Evolutionary conservation across 179 eudicot species (phyloP).

Genomic region (Beta corolliflora): DNA sequence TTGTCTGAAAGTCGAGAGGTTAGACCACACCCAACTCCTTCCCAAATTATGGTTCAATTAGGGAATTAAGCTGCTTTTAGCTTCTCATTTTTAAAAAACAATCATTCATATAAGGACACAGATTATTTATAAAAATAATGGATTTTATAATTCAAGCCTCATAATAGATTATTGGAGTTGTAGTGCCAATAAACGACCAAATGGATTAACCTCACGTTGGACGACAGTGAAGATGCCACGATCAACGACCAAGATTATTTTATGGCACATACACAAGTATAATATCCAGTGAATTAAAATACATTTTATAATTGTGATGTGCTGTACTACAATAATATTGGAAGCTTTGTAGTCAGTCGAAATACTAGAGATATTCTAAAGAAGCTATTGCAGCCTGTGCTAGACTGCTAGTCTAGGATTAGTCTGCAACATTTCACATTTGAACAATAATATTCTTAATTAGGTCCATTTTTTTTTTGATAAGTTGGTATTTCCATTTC

Average conservation of each 20-base stretch:
- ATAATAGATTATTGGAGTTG: background rate
- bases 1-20: too few species aligned
- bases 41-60: too few species aligned
- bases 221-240: background rate
- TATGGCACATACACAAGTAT: background rate
- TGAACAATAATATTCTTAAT: too few species aligned
- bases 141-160: background rate
- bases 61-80: too few species aligned
- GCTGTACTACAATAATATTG: too few species aligned
- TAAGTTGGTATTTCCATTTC: too few species aligned
- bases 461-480: too few species aligned
- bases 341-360: background rate
- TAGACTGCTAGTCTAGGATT: background rate
- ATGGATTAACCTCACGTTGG: slow-evolving; percentile 18
- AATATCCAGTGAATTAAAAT: background rate
- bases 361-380: background rate
- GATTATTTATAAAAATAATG: background rate
- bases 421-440: background rate
- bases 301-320: background rate
- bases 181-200: background rate
- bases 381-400: too few species aligned
- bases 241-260: background rate
- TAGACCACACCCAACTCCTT: too few species aligned
- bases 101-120: too few species aligned
- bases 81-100: too few species aligned